A percentile compares a stretch with the other conserved stretches of the same genome.
phyloP scores from a whole-genome alignment of 2,329 filamentous ascomycete genomes.

The Apiospora sp. region DNA sequence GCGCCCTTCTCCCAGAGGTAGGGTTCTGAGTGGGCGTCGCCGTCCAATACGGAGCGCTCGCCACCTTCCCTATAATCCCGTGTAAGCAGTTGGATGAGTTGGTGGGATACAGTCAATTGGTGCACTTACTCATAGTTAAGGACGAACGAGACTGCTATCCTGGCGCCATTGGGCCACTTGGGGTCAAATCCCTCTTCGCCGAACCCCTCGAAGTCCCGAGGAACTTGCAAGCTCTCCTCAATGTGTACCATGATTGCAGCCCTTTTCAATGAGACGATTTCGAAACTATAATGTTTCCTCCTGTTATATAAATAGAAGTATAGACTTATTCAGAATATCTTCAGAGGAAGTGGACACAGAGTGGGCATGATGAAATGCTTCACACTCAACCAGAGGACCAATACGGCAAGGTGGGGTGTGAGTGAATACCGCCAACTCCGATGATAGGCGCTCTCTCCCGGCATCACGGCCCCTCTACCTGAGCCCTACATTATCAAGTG shows the following conservation, averaged over 20 bases:
- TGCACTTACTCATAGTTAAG: conserved; percentile 35
- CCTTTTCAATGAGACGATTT: background rate
- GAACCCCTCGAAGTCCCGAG: conserved; percentile 38
- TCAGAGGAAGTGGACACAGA: background rate
- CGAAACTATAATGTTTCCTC: background rate
- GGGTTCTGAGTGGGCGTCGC: conserved; percentile 35
- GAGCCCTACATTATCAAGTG: background rate
- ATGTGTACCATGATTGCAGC: conserved; percentile 30
- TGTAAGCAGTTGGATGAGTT: background rate
- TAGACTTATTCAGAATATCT: background rate
- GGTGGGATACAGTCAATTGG: background rate
- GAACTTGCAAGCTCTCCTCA: conserved; percentile 29
- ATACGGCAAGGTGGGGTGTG: background rate
- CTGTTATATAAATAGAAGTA: background rate
- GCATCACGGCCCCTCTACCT: background rate
- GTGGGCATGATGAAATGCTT: background rate
- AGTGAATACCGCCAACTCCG: conserved; percentile 5
- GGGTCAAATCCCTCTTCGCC: conserved; percentile 36
- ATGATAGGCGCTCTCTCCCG: background rate
- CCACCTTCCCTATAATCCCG: conserved; percentile 36
- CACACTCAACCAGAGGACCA: background rate
- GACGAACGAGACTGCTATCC: conserved; percentile 36
- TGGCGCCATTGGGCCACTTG: conserved; percentile 35
- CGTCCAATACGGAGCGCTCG: conserved; percentile 38
- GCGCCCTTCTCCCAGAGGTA: conserved; percentile 39